A percentile compares a stretch with the other conserved stretches of the same genome.
phyloP scores from a whole-genome alignment of 495 filamentous ascomycete genomes.

The Aspergillus funiculosus region DNA sequence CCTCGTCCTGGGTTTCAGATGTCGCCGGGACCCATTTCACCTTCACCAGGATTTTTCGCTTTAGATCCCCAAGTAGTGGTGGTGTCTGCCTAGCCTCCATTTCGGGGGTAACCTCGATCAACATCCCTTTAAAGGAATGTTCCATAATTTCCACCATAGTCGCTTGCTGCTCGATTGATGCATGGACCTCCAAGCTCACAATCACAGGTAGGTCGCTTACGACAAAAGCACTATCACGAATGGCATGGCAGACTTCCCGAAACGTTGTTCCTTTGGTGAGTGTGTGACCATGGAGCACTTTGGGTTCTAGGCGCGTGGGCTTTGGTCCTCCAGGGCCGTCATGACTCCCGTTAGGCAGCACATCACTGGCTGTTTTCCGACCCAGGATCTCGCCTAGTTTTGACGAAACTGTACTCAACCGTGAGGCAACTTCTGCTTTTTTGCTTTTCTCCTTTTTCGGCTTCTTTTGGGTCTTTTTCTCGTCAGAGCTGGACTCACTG shows the following conservation, averaged over 20 bases:
- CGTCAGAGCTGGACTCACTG: slow-evolving; percentile 22
- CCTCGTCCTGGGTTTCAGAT: slow-evolving; percentile 25
- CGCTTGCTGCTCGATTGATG: slow-evolving; percentile 68
- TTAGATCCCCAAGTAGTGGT: slow-evolving; percentile 60
- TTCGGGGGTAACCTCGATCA: slow-evolving; percentile 56
- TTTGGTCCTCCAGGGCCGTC: slow-evolving; percentile 22
- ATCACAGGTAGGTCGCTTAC: slow-evolving; percentile 73
- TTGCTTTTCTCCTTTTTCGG: slow-evolving; percentile 18
- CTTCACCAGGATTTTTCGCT: slow-evolving; percentile 82
- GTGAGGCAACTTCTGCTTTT: slow-evolving; percentile 17
- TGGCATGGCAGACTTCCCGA: slow-evolving; percentile 72
- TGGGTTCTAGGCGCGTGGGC: slow-evolving; percentile 54
- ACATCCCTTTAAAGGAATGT: slow-evolving; percentile 63
- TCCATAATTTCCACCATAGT: slow-evolving; percentile 87
- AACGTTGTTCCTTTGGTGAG: slow-evolving; percentile 83
- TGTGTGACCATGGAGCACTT: slow-evolving; percentile 84
- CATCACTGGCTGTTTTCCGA: slow-evolving; percentile 14
- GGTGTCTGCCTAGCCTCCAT: slow-evolving; percentile 44
- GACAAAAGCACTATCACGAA: slow-evolving; percentile 72
- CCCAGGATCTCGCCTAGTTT: slow-evolving; percentile 25
- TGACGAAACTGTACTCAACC: slow-evolving; percentile 18
- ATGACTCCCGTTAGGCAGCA: slow-evolving; percentile 17
- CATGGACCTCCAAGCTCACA: slow-evolving; percentile 86
- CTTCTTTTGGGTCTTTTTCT: slow-evolving; percentile 18
- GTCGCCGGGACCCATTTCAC: slow-evolving; percentile 60